Evolutionary conservation across 495 filamentous ascomycete species (phyloP), one percentile per base, ranked within the genome.

Genomic region (Antarctomyces pellizariae): DNA sequence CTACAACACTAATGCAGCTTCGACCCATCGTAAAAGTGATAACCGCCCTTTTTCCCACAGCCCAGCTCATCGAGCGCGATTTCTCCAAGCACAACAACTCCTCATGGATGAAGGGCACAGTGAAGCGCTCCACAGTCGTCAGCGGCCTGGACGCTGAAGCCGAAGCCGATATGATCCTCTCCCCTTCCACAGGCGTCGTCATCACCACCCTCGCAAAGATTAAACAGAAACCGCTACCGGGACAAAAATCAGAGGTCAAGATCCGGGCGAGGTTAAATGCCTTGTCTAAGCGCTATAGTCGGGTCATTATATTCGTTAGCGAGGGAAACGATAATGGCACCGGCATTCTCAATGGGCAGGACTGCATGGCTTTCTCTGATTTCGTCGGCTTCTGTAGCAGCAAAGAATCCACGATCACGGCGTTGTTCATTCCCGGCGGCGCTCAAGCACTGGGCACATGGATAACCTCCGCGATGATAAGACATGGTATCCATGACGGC

Each of bases 81-180:
- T 64, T 64, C 28, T 36, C 43, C 10, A 38, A 45, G 3, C 54
- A 54, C 41, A 40, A 54, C 28, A 42, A 44, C 2, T 30, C 40
- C 4, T 13, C 31, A 13, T 48, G 39, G 50, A 13, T 31, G 8
- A 43, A 42, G 7, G 42, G 46, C 22, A 44, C 49, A 0, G 36
- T 44, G 13, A 36, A 26, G 3, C 36, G 41, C 9, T 47, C 43
- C 9, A 34, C 44, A 7, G 12, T 42, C 17, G 25, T 32, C 11
- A 48, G 49, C 6, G 41, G 50, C 7, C 42, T 54, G 10, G 42
- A 46, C 2, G 45, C 57, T 7, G 80, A 90, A 45, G 45, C 57
- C 8, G 80, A 90, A 45, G 76, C 76, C 6, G 82, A 91, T 42
- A 34, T 91, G 8, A 65, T 75, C 16, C 35, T 83, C 23, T 79